Conservation (phyloP, 306 rosid species). For the Fragaria vesca region DNA sequence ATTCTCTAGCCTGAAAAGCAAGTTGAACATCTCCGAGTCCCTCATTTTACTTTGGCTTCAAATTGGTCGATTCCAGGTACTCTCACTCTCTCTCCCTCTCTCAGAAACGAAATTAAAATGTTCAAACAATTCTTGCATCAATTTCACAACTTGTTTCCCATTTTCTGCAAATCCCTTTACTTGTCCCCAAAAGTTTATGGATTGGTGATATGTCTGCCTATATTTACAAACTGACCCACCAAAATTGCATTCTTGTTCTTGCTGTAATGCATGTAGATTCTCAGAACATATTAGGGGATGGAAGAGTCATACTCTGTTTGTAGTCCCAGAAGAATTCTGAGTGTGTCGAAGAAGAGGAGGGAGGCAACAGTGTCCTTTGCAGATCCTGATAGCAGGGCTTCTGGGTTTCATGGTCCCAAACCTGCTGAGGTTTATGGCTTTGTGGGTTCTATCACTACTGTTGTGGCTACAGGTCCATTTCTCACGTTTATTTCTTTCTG, state of each 20-base stretch:
- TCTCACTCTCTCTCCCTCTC: background rate
- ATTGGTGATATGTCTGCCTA: background rate
- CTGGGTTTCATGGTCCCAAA: conserved; percentile 75
- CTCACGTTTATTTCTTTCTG: background rate
- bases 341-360: conserved; percentile 57
- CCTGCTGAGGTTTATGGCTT: conserved; percentile 92
- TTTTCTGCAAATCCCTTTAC: background rate
- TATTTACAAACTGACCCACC: background rate
- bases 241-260: background rate
- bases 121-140: background rate
- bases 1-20: background rate
- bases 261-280: background rate
- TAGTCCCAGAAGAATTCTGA: conserved; percentile 80
- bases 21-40: too few species aligned
- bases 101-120: too few species aligned
- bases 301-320: conserved; percentile 71
- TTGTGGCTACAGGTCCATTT: conserved; percentile 66
- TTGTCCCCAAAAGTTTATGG: background rate
- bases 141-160: background rate
- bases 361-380: conserved; percentile 47
- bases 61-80: background rate
- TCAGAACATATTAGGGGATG: conserved; percentile 36
- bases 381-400: conserved; percentile 46
- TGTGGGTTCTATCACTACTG: conserved; percentile 81
- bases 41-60: background rate